Evolutionary conservation across 306 rosid genomes (phyloP).

Genomic region (Delonix regia): DNA sequence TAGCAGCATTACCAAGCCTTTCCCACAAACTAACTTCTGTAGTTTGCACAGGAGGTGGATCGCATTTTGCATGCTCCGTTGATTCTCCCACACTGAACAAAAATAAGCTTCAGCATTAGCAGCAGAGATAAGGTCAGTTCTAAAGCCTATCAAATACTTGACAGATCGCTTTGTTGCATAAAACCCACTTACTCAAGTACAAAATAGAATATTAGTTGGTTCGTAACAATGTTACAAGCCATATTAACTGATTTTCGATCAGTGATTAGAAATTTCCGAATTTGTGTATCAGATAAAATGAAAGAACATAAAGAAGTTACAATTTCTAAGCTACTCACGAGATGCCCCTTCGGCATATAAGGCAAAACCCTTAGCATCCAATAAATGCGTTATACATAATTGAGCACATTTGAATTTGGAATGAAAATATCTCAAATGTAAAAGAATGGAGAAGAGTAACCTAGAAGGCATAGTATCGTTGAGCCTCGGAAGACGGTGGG

Average conservation of each 20-base stretch:
- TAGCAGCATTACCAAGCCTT: constrained; percentile 85
- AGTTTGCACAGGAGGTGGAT: constrained; percentile 47
- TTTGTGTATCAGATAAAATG: not conserved
- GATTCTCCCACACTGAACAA: constrained; percentile 58
- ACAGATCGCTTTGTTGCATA: not conserved
- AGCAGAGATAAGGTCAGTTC: not conserved
- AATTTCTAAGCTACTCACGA: not conserved
- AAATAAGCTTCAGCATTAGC: constrained; percentile 21
- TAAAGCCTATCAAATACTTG: constrained; percentile 1
- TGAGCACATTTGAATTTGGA: not conserved
- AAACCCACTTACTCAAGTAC: not conserved
- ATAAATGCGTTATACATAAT: not conserved
- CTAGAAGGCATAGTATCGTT: constrained; percentile 51
- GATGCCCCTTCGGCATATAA: not conserved
- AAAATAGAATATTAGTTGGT: not conserved
- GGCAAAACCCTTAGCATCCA: not conserved
- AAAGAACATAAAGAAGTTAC: not conserved
- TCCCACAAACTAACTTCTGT: constrained; percentile 81
- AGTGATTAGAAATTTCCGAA: not conserved
- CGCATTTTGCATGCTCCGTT: constrained; percentile 39
- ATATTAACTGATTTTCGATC: not conserved
- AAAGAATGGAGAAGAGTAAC: constrained; percentile 20
- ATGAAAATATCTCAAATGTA: not conserved
- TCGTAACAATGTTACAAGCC: not conserved
- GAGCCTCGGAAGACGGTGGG: constrained; percentile 48